Base-by-base conservation (phyloP, 1,284 basidiomycete genomes). In the Polyporus tsugae region DNA sequence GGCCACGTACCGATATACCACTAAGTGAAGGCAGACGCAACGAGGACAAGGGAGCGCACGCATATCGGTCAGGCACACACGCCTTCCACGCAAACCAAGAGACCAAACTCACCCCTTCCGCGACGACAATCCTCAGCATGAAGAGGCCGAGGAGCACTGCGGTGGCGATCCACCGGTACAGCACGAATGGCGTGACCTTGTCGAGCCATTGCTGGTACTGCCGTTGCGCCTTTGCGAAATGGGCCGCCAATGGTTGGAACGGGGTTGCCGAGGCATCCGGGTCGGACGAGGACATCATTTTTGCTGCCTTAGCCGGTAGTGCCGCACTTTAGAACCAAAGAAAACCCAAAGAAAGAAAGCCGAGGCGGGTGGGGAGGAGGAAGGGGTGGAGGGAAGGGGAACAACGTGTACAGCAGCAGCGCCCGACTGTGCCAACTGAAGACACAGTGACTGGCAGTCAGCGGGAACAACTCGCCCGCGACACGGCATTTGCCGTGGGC, bases 81-180 rank as follows among this genome's bases (percentile, higher is more conserved):
- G 19, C 33, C 38, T 22, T 36, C 46, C 36, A 22, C 35, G 11
- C 65, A 35, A 60, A 36, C 29, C 38, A 57, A 41, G 46, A 41
- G 29, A n/a, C n/a, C 17, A 55, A 65, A 89, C 94, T 86, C 78
- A 96, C 95, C 73, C 95, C 97, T 84, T 99, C 95, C 9, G 94
- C 85, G 55, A 98, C 79, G 13, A 99, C 84, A 73, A 99, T 97
- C 72, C 96, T 87, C 64, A 98, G 82, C 78, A 94, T 84, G 79
- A 99, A 99, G 42, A 99, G 60, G 49, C 85, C 76, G 64, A 98
- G 82, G 35, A 98, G 77, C 2, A 84, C 93, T 3, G 85, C 85
- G 6, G 95, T 96, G 25, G 86, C 87, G n/a, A 93, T 78, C 98
- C 98, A 99, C 72, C 98, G 89, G 76, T 97, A 89, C 25, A 95